These are phyloP conservation scores for Lagenidium giganteum DNA, from an alignment of 352 stramenopile genomes.

Conservation along the genomic window DNA sequence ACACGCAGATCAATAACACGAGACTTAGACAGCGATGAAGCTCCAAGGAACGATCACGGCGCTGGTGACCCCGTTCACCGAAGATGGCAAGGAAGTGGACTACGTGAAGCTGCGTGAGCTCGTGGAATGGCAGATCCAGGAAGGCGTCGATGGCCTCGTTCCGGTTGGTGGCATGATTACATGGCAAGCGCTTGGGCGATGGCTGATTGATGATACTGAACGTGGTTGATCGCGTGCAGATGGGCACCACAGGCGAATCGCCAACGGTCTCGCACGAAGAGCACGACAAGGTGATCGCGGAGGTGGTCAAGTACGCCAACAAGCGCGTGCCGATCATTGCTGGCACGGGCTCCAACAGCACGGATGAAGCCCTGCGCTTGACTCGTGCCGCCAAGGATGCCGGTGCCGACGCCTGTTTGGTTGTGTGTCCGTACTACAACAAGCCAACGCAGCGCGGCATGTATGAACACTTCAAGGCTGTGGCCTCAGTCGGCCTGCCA, in stretches of 20 bases:
- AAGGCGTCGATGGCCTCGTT: constrained; percentile 95
- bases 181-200: background rate
- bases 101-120: constrained; percentile 90
- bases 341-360: constrained; percentile 95
- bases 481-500: constrained; percentile 85
- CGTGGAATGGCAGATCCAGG: constrained; percentile 90
- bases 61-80: constrained; percentile 95
- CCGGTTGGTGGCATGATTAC: constrained; percentile 45
- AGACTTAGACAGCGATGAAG: constrained; percentile 35
- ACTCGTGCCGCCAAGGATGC: constrained; percentile 88
- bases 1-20: too few species aligned
- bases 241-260: constrained; percentile 97
- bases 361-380: constrained; percentile 76
- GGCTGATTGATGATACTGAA: background rate
- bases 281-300: constrained; percentile 92
- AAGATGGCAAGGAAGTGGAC: constrained; percentile 89
- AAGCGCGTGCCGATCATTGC: constrained; percentile 92
- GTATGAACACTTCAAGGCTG: constrained; percentile 92
- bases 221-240: constrained; percentile 22
- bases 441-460: constrained; percentile 96
- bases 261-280: constrained; percentile 93
- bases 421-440: constrained; percentile 99
- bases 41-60: constrained; percentile 88
- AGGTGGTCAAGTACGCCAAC: constrained; percentile 78
- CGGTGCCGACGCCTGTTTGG: constrained; percentile 91